Conservation (phyloP, 805 yeast genomes). For the Candida anglica region DNA sequence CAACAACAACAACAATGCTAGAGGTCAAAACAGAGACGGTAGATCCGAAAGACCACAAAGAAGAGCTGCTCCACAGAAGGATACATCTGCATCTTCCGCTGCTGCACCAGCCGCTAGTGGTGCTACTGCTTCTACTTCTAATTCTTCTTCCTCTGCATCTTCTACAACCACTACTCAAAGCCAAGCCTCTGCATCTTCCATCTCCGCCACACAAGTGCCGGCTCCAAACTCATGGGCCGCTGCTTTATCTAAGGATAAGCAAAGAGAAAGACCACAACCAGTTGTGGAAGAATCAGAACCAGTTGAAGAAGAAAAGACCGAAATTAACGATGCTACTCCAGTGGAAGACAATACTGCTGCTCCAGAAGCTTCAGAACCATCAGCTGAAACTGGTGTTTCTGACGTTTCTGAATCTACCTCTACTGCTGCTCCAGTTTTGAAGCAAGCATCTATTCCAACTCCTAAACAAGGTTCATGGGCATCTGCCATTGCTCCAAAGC, state of each 20-base stretch:
- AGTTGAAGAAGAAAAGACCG: slow-evolving; percentile 8
- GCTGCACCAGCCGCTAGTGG: slow-evolving; percentile 14
- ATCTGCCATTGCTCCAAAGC: slow-evolving; percentile 53
- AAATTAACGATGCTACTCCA: slow-evolving; percentile 9
- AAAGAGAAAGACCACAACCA: slow-evolving; percentile 11
- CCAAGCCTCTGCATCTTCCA: slow-evolving; percentile 26
- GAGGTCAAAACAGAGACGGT: background rate
- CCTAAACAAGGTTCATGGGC: slow-evolving; percentile 65
- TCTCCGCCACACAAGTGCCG: slow-evolving; percentile 9
- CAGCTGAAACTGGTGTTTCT: slow-evolving; percentile 1
- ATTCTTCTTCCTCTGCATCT: no score
- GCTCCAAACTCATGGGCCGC: slow-evolving; percentile 42
- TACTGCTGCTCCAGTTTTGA: slow-evolving; percentile 20
- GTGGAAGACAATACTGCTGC: slow-evolving; percentile 7
- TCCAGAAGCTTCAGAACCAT: slow-evolving; percentile 8
- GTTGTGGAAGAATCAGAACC: slow-evolving; percentile 7
- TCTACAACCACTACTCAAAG: slow-evolving; percentile 31
- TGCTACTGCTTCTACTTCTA: slow-evolving; percentile 12
- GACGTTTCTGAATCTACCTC: slow-evolving; percentile 8
- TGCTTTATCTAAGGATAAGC: slow-evolving; percentile 34
- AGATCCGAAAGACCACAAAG: slow-evolving; percentile 5
- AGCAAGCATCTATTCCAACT: slow-evolving; percentile 40
- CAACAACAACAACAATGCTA: no score
- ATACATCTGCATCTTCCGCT: slow-evolving; percentile 12
- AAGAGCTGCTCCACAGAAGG: slow-evolving; percentile 12